Evolutionary conservation across 2,329 filamentous ascomycete genomes (phyloP), one percentile per base, ranked within the genome.

Genomic region (Bimuria novae-zelandiae): DNA sequence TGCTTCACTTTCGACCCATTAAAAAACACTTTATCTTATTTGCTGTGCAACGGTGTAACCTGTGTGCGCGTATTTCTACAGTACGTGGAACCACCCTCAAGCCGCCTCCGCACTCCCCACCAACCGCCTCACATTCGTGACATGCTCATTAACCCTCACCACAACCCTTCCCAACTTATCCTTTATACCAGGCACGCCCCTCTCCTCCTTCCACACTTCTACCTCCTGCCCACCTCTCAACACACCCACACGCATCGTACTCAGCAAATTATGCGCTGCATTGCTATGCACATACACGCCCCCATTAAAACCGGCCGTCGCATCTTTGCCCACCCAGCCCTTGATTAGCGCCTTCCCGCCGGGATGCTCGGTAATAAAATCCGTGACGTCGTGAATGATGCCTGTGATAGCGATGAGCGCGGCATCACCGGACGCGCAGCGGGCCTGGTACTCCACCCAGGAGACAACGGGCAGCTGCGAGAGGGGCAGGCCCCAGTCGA

Each of bases 21-120:
- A n/a, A n/a, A n/a, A n/a, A n/a, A n/a, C n/a, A n/a, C n/a, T n/a
- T n/a, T n/a, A n/a, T n/a, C n/a, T n/a, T n/a, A n/a, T n/a, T n/a
- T n/a, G n/a, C n/a, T n/a, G n/a, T n/a, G n/a, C n/a, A n/a, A n/a
- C n/a, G n/a, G n/a, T n/a, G n/a, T n/a, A n/a, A n/a, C n/a, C n/a
- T n/a, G n/a, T n/a, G n/a, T n/a, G n/a, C n/a, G n/a, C n/a, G n/a
- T n/a, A n/a, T n/a, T n/a, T n/a, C n/a, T n/a, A n/a, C n/a, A n/a
- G n/a, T n/a, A n/a, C n/a, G n/a, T n/a, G n/a, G n/a, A n/a, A n/a
- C 29, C 2, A 19, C 12, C 8, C 7, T 63, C 72, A 92, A 65
- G 91, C 91, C 58, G 91, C 90, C 74, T 90, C 89, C 54, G 92
- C 92, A 61, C 86, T 91, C 55, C 87, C 84, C 49, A 89, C 83